phyloP scores from a whole-genome alignment of 2,329 filamentous ascomycete genomes.

The Hymenoscyphus albidus region DNA sequence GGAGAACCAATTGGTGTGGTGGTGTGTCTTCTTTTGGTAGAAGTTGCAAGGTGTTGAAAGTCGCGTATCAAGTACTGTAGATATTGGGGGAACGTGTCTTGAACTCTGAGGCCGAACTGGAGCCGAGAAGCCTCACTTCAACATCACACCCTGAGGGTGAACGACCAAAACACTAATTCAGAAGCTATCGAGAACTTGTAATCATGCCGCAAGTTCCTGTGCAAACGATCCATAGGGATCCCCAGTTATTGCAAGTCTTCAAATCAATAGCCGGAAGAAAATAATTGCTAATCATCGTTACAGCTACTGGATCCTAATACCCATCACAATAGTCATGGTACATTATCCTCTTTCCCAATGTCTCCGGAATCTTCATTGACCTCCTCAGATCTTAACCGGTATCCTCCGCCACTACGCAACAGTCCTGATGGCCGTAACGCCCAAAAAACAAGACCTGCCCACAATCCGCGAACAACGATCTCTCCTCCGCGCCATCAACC shows the following conservation, averaged over 20 bases:
- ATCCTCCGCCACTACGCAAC: constrained; percentile 94
- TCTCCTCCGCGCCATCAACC: constrained; percentile 76
- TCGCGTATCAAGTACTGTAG: constrained; percentile 4
- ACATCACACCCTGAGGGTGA: constrained; percentile 5
- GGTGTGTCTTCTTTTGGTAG: background rate
- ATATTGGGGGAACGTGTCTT: constrained; percentile 34
- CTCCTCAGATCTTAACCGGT: constrained; percentile 74
- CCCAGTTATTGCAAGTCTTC: constrained; percentile 81
- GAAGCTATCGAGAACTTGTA: constrained; percentile 17
- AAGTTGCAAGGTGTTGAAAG: constrained; percentile 5
- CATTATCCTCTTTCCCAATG: constrained; percentile 15
- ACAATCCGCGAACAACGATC: constrained; percentile 82
- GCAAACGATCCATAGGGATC: constrained; percentile 97
- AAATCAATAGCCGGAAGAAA: constrained; percentile 11
- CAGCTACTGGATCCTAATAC: constrained; percentile 98
- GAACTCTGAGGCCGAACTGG: constrained; percentile 25
- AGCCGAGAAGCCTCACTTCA: constrained; percentile 13
- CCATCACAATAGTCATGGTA: constrained; percentile 97
- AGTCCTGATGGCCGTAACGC: constrained; percentile 79
- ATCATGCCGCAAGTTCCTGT: constrained; percentile 79
- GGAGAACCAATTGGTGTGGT: constrained; percentile 2
- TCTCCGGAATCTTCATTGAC: constrained; percentile 1
- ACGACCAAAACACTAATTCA: constrained; percentile 9
- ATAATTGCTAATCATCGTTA: constrained; percentile 25
- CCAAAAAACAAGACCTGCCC: constrained; percentile 74